Evolutionary conservation across 805 yeast genomes (phyloP).

Genomic region (Candida ipomoeae): DNA sequence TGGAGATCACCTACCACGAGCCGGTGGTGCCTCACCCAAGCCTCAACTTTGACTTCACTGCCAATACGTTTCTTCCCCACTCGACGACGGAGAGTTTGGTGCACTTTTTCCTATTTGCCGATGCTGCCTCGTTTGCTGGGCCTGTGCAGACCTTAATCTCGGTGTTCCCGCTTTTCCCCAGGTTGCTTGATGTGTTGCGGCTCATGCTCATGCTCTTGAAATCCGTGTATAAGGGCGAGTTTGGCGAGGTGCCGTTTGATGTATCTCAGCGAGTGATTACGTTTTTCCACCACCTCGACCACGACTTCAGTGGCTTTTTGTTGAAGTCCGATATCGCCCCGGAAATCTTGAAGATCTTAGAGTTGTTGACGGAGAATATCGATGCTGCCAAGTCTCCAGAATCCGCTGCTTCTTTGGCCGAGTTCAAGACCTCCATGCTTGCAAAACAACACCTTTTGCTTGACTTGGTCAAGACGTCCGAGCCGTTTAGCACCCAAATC

Average conservation of each 20-base stretch:
- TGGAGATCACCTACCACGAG: constrained; percentile 22
- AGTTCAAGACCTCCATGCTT: constrained; percentile 50
- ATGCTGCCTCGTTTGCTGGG: constrained; percentile 11
- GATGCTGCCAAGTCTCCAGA: background rate
- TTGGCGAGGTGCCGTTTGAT: constrained; percentile 19
- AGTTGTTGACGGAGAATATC: constrained; percentile 31
- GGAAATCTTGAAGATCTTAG: constrained; percentile 51
- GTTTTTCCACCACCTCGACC: constrained; percentile 53
- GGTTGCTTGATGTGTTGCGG: constrained; percentile 27
- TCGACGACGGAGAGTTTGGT: constrained; percentile 64
- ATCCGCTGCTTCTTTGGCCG: constrained; percentile 34
- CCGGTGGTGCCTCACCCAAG: constrained; percentile 35
- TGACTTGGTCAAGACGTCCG: constrained; percentile 16
- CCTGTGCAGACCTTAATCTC: constrained; percentile 17
- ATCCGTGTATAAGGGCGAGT: constrained; percentile 23
- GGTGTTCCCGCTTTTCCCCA: constrained; percentile 34
- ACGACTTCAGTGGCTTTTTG: constrained; percentile 64
- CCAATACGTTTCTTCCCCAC: constrained; percentile 40
- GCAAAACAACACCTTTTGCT: constrained; percentile 43
- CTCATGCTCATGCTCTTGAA: constrained; percentile 18
- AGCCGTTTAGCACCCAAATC: background rate
- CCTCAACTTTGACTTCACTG: constrained; percentile 43
- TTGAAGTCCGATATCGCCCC: constrained; percentile 60
- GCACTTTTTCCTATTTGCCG: constrained; percentile 56
- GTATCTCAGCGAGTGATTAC: constrained; percentile 49